These are phyloP conservation scores for Corymbia calophylla DNA, from an alignment of 441 rosid species.

Conservation along the genomic window DNA sequence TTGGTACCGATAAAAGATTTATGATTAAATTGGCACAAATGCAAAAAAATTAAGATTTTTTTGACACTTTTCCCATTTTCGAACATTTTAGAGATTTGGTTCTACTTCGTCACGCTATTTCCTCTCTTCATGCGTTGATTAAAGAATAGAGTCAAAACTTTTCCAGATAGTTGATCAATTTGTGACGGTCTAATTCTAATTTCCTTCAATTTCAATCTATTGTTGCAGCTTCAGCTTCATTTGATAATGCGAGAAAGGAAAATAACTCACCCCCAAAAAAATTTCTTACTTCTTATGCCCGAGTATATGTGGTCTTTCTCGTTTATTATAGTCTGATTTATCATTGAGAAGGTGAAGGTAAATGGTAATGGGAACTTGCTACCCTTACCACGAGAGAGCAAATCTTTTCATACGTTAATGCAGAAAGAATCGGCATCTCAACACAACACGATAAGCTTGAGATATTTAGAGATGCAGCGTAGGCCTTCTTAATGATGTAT, in stretches of 20 bases:
- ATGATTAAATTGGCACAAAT: no score
- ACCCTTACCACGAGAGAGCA: background rate
- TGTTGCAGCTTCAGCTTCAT: background rate
- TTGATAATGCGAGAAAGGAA: background rate
- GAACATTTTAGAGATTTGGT: background rate
- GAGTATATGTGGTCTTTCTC: background rate
- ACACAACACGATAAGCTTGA: background rate
- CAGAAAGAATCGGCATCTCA: background rate
- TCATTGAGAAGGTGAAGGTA: background rate
- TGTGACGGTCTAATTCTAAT: background rate
- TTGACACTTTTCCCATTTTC: no score
- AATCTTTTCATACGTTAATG: background rate
- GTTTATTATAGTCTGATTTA: background rate
- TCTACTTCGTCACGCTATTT: background rate
- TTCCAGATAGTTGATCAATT: background rate
- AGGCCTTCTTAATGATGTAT: background rate
- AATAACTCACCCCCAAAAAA: background rate
- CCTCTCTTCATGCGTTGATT: fast-evolving
- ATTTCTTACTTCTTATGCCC: background rate
- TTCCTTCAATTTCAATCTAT: background rate
- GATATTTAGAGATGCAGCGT: background rate
- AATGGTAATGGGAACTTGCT: background rate
- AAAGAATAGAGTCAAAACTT: background rate
- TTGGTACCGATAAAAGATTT: no score
- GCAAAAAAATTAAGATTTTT: no score